These are phyloP conservation scores for Linnemannia exigua DNA, from an alignment of 192 early-diverging fungal species.

Conservation along the genomic window DNA sequence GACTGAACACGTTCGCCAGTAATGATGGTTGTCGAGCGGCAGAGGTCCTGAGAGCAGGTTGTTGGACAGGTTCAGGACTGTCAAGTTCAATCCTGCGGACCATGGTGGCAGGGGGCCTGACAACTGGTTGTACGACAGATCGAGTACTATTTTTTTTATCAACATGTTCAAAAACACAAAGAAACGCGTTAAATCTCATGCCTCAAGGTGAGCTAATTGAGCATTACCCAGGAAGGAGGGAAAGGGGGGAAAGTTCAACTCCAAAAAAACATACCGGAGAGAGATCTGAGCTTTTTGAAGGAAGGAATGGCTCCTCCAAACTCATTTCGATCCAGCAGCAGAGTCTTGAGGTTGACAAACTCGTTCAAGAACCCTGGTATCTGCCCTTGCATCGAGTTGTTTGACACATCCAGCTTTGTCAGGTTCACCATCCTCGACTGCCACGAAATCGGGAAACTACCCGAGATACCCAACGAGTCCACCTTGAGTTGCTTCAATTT, in stretches of 20 bases:
- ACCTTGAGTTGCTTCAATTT: constrained; percentile 43
- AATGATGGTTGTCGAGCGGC: constrained; percentile 36
- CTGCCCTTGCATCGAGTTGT: constrained; percentile 46
- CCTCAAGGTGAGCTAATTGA: neutral
- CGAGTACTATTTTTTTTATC: constrained; percentile 25
- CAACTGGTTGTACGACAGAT: constrained; percentile 45
- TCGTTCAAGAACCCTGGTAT: constrained; percentile 33
- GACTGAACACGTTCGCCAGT: constrained; percentile 43
- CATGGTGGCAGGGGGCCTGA: constrained; percentile 46
- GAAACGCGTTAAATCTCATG: neutral
- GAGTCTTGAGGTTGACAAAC: constrained; percentile 31
- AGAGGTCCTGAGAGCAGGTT: constrained; percentile 43
- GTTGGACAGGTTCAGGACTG: constrained; percentile 44
- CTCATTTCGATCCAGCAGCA: constrained; percentile 50
- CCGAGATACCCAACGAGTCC: constrained; percentile 38
- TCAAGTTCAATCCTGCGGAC: constrained; percentile 41
- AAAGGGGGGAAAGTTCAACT: too few relatives aligned
- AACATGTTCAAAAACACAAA: neutral
- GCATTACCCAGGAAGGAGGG: too few relatives aligned
- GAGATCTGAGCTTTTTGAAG: neutral
- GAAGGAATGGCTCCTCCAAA: constrained; percentile 51
- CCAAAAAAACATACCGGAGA: constrained; percentile 26
- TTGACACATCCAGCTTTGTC: constrained; percentile 49
- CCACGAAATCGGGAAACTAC: constrained; percentile 39
- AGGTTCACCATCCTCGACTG: constrained; percentile 43